Percentiles rank a stretch among this genome's conserved stretches.
These are phyloP conservation scores for Paxillus rubicundulus DNA, from an alignment of 768 basidiomycete genomes.

Conservation along the genomic window DNA sequence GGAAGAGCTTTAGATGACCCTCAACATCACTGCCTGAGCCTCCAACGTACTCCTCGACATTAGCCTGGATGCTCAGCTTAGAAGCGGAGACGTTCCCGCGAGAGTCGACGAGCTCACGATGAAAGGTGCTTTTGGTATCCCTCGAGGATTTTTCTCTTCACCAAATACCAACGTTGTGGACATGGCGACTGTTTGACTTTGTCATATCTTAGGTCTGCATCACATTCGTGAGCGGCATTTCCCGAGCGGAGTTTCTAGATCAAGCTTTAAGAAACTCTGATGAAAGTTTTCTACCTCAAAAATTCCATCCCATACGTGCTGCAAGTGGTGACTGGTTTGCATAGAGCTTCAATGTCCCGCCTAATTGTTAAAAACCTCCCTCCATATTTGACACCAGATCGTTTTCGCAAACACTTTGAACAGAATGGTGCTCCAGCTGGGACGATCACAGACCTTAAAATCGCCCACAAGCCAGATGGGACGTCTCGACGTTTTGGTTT, in stretches of 20 bases:
- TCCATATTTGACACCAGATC: constrained; percentile 58
- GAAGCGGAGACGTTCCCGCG: not conserved
- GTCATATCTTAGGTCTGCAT: not conserved
- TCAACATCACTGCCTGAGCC: constrained; percentile 79
- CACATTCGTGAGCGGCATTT: constrained; percentile 12
- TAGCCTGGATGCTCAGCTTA: constrained; percentile 48
- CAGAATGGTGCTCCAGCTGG: constrained; percentile 58
- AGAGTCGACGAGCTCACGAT: constrained; percentile 56
- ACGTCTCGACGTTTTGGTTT: constrained; percentile 89
- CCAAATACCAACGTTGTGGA: constrained; percentile 30
- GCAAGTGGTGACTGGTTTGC: not conserved
- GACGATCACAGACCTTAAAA: constrained; percentile 81
- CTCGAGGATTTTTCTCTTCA: constrained; percentile 75
- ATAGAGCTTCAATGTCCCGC: constrained; percentile 58
- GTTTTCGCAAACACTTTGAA: constrained; percentile 67
- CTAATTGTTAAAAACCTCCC: constrained; percentile 84
- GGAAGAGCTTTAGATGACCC: constrained; percentile 71
- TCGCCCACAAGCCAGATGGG: constrained; percentile 74
- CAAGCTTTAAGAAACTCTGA: not conserved
- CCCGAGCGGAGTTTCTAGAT: constrained; percentile 24
- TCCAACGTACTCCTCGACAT: constrained; percentile 85
- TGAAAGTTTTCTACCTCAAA: not conserved
- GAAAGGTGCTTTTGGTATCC: constrained; percentile 94
- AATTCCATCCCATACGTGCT: not conserved
- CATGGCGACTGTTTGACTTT: constrained; percentile 11